Evolutionary conservation across 768 basidiomycete species (phyloP).

Genomic region (Kockovaella imperatae): DNA sequence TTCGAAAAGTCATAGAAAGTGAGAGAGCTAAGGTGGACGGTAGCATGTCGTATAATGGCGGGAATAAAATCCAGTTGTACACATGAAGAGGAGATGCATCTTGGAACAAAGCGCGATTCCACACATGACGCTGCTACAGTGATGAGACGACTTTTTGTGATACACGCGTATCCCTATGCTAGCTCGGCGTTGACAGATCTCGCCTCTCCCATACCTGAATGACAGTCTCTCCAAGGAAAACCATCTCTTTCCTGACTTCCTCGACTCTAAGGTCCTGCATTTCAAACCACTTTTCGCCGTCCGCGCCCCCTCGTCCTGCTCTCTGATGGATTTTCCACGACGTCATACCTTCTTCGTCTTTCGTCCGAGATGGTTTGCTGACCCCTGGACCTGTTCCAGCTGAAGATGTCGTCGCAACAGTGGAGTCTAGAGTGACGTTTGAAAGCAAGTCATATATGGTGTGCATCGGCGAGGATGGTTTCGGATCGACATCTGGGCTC

Average conservation of each 20-base stretch:
- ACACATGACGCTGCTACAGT: too few species aligned
- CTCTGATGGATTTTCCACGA: constrained; percentile 63
- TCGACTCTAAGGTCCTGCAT: constrained; percentile 94
- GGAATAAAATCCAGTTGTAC: not conserved
- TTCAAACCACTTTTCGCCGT: constrained; percentile 89
- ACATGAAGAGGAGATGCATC: too few species aligned
- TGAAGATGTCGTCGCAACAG: constrained; percentile 78
- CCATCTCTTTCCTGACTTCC: constrained; percentile 95
- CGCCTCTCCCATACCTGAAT: constrained; percentile 59
- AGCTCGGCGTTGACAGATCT: constrained; percentile 30
- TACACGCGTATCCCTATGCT: constrained; percentile 1
- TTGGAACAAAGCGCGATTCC: too few species aligned
- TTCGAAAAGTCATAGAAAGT: constrained; percentile 54
- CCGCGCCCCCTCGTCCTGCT: constrained; percentile 56
- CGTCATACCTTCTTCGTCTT: constrained; percentile 63
- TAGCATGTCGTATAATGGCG: not conserved
- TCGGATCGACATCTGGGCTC: constrained; percentile 64
- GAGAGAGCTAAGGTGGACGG: not conserved
- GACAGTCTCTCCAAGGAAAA: constrained; percentile 92
- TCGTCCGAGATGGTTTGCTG: constrained; percentile 7
- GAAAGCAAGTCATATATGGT: constrained; percentile 88
- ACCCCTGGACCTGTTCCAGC: constrained; percentile 34
- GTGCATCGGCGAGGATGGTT: constrained; percentile 51
- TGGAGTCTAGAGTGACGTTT: constrained; percentile 90
- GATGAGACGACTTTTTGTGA: too few species aligned